Base-by-base conservation (phyloP, 75 land plant species). In the Isoetes taiwanensis region DNA sequence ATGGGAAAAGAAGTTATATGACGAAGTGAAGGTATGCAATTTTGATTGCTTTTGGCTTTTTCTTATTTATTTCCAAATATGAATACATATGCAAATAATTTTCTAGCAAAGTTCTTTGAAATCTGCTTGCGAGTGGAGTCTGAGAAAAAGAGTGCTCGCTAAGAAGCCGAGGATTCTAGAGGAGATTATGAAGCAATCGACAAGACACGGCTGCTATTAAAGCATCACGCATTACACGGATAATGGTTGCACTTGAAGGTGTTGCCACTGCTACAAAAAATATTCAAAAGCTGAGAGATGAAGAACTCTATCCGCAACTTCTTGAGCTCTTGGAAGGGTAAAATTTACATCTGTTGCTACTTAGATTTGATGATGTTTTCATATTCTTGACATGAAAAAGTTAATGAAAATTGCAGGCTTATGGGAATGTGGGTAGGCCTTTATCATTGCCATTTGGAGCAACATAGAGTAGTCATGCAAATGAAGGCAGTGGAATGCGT, bases 1-100 rank as follows among this genome's bases (percentile, higher is more conserved):
- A 19, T 46, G 50, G 50, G 50, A 46, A 23, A 46, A 46, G 50
- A 46, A 46, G 19, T n/a, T 46, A 6, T 46, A 46, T n/a, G 50
- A 46, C 16, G 50, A 46, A 46, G 25, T 46, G 50, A 19, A 23
- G 16, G 50, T 46, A 19, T 19, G 50, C 23, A 19, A 3, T 46
- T 46, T 16, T 46, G 8, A 19, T 46, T n/a, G 9, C 14, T 9
- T 37, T 37, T 37, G 9, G 39, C 39, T 37, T 37, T 37, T 37
- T 37, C 12, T 37, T 37, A 37, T 37, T 9, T 37, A 14, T 37
- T 37, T 37, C 9, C n/a, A 14, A 9, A 37, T 37, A 9, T 37
- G 39, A 37, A 9, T 37, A 37, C 14, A 37, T 37, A 37, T 37
- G 14, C 14, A 37, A 9, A 37, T 37, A 37, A 9, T 9, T 37